Percentiles rank a stretch among this genome's conserved stretches.
Evolutionary conservation across 2,329 filamentous ascomycete genomes (phyloP).

Genomic region (Colletotrichum camelliae): DNA sequence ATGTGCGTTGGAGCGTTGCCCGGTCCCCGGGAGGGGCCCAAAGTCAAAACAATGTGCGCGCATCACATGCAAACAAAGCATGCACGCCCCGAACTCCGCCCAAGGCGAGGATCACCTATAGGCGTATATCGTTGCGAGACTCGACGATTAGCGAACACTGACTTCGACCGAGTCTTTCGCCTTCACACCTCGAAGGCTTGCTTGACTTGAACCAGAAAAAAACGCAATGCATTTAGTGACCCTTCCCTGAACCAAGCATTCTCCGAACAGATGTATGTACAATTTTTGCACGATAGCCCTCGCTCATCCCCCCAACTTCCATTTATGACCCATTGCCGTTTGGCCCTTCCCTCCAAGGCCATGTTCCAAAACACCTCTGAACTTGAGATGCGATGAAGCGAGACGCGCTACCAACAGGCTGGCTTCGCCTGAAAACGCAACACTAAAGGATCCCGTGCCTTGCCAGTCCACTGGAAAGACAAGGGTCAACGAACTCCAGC

Average conservation of each 20-base stretch:
- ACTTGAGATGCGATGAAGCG: background rate
- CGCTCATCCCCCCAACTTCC: background rate
- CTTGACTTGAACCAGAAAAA: slow-evolving; percentile 1
- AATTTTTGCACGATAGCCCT: slow-evolving; percentile 35
- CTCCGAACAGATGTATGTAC: slow-evolving; percentile 47
- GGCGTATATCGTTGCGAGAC: background rate
- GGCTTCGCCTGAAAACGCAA: background rate
- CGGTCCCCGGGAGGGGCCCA: background rate
- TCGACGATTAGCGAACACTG: background rate
- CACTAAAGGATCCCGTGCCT: background rate
- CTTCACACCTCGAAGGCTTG: background rate
- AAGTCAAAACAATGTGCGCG: background rate
- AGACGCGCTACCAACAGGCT: background rate
- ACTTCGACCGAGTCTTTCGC: background rate
- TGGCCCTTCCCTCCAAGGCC: background rate
- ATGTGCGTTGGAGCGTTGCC: background rate
- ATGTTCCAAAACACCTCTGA: background rate
- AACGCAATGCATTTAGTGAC: slow-evolving; percentile 26
- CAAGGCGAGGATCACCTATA: background rate
- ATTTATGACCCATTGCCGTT: background rate
- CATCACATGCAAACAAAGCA: background rate
- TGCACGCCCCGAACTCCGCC: too few relatives aligned
- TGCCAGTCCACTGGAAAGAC: slow-evolving; percentile 16
- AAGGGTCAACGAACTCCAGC: slow-evolving; percentile 37
- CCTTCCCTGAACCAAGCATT: slow-evolving; percentile 36